Base-by-base conservation (phyloP, 371 early-diverging fungal genomes). In the Coemansia sp. region DNA sequence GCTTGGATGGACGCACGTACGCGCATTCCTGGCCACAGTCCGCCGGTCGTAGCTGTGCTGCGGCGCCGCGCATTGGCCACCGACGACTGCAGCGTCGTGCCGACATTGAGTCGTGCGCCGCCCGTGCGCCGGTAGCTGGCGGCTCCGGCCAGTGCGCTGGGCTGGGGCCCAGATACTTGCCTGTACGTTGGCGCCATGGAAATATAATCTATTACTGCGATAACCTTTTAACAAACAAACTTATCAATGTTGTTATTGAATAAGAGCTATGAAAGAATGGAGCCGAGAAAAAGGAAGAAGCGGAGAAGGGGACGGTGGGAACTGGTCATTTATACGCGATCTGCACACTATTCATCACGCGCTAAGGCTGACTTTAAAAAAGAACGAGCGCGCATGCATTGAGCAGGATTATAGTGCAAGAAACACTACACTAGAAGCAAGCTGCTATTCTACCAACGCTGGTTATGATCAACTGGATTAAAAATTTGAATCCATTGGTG, bases 21-120 rank as follows among this genome's bases (percentile, higher is more conserved):
- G 36, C 57, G 75, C 48, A 48, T 19, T 9, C 48, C 60, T 39
- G 12, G 46, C 63, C 63, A 63, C n/a, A 21, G 61, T 26, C 59
- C 56, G 61, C 23, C 26, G 32, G 53, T 49, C n/a, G 61, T 63
- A 8, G 72, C 65, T 7, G 72, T 76, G 72, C 76, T 66, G 28
- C 72, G 71, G 0, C 75, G 75, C 23, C 67, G 61, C 23, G 26
- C 19, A 17, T 39, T 3, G 61, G 53, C 40, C 11, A 65, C 58
- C 2, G 71, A 71, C 28, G 76, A 39, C 65, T 65, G 76, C 61
- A 75, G 58, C 39, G 76, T 75, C 28, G 67, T 36, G 64, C 71
- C 76, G 11, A 66, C 59, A 61, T 70, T 71, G 62, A 75, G 53
- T 19, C 71, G 53, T 15, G 61, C 11, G 2, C n/a, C n/a, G 19